phyloP scores from a whole-genome alignment of 2,329 filamentous ascomycete genomes.

The Blastomyces gilchristii region DNA sequence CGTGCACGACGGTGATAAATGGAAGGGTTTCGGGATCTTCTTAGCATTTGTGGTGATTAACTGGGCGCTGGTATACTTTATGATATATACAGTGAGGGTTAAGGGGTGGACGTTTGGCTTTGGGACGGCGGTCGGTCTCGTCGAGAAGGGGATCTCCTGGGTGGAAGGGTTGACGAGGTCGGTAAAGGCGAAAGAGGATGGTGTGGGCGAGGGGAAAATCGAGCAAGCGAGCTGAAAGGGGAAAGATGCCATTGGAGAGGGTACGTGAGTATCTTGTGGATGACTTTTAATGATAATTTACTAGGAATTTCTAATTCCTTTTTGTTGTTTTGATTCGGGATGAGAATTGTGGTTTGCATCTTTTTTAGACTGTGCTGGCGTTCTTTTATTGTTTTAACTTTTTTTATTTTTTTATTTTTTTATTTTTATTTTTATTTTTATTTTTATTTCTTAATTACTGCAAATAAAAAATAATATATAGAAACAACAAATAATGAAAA shows the following conservation, averaged over 20 bases:
- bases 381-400: neutral
- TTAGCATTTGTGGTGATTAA: slow-evolving; percentile 11
- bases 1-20: slow-evolving; percentile 10
- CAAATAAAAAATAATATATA: neutral
- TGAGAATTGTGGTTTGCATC: neutral
- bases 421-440: neutral
- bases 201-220: neutral
- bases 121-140: slow-evolving; percentile 43
- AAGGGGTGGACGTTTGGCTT: slow-evolving; percentile 28
- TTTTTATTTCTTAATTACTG: neutral
- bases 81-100: slow-evolving; percentile 10
- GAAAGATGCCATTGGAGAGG: neutral
- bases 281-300: neutral
- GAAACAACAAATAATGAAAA: neutral
- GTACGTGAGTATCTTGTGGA: neutral
- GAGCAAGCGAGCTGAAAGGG: neutral
- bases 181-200: slow-evolving; percentile 16
- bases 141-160: slow-evolving; percentile 34
- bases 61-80: slow-evolving; percentile 11
- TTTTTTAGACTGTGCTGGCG: neutral
- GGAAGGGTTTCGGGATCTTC: slow-evolving; percentile 12
- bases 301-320: neutral
- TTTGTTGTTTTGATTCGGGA: neutral
- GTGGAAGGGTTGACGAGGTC: slow-evolving; percentile 18
- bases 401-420: neutral